Evolutionary conservation across 1,284 basidiomycete species (phyloP), one percentile per base, ranked within the genome.

Genomic region (Rhodotorula sp.): DNA sequence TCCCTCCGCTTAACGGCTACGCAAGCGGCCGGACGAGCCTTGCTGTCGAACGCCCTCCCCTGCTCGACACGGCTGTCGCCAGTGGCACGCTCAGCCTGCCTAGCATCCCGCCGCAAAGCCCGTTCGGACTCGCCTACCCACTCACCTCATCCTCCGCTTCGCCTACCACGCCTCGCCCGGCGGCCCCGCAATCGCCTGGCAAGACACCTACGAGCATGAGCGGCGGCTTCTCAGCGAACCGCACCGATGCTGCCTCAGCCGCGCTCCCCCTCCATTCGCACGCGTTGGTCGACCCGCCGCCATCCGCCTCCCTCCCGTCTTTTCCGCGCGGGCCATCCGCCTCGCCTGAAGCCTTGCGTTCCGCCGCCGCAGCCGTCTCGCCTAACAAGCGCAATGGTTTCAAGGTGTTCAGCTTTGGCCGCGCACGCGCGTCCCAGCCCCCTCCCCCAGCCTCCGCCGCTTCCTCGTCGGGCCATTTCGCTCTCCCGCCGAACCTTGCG

Each of bases 321-420:
- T 17, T 22, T 36, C 32, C 53, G 55, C 19, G 36, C 61, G 9
- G 55, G 55, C 21, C 39, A 41, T 2, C 56, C 46, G 19, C 50
- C 17, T 41, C 50, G 19, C 50, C 25, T 10, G 25, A 32, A 3
- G 1, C 17, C 34, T 36, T 13, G 29, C 34, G 27, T 7, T 2
- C 48, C 3, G 27, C 27, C 6, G 32, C 44, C 21, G 9, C 50
- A 2, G 17, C 50, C 27, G 15, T 29, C 12, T 51, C 50, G 27
- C 50, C n/a, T 0, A 61, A 34, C 22, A 67, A 56, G 61, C 66
- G 67, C 37, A 69, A 50, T 63, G 56, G 65, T 53, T 69, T 69
- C 46, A 50, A 46, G 37, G 34, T 53, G 50, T 53, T 32, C 41
- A 37, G 41, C 36, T 51, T 29, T 25, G 41, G 56, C 50, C 50